These are phyloP conservation scores for Paralagenidium karlingii DNA, from an alignment of 352 stramenopile species.

Conservation along the genomic window DNA sequence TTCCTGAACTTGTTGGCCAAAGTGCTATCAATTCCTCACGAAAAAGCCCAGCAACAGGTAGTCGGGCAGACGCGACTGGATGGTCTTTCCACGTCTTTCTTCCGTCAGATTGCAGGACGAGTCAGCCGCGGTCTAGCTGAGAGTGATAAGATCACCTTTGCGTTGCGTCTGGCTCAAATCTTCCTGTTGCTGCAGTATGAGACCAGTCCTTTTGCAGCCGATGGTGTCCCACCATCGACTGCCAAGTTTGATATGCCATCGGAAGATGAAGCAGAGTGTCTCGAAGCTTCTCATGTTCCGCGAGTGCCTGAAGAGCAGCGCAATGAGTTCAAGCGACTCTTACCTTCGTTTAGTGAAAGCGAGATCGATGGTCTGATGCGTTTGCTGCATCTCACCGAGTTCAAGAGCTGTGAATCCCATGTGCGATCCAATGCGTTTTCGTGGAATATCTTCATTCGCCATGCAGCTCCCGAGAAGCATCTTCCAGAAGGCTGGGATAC, in stretches of 20 bases:
- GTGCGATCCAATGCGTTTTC: conserved; percentile 36
- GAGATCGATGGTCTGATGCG: conserved; percentile 84
- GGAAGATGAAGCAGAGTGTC: conserved; percentile 57
- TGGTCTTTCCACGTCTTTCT: conserved; percentile 76
- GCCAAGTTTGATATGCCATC: conserved; percentile 40
- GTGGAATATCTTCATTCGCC: conserved; percentile 78
- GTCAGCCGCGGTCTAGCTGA: conserved; percentile 91
- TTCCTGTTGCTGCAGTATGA: conserved; percentile 68
- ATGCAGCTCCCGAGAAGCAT: conserved; percentile 53
- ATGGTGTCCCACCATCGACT: conserved; percentile 1
- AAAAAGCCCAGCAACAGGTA: conserved; percentile 1
- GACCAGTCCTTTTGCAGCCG: conserved; percentile 20
- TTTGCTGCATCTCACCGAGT: conserved; percentile 54
- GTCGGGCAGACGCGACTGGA: conserved; percentile 39
- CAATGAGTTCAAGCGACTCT: conserved; percentile 28
- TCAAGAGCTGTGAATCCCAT: conserved; percentile 67
- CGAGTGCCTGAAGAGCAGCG: background rate
- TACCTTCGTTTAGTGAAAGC: conserved; percentile 38
- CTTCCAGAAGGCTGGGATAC: conserved; percentile 57
- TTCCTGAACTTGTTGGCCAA: conserved; percentile 94
- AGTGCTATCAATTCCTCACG: conserved; percentile 58
- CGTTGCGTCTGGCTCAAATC: conserved; percentile 90
- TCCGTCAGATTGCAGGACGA: conserved; percentile 85
- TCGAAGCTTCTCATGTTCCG: too few species aligned
- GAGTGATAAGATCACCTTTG: conserved; percentile 98